Conservation (phyloP, 2,329 filamentous ascomycete species). For the Apiospora sp. region DNA sequence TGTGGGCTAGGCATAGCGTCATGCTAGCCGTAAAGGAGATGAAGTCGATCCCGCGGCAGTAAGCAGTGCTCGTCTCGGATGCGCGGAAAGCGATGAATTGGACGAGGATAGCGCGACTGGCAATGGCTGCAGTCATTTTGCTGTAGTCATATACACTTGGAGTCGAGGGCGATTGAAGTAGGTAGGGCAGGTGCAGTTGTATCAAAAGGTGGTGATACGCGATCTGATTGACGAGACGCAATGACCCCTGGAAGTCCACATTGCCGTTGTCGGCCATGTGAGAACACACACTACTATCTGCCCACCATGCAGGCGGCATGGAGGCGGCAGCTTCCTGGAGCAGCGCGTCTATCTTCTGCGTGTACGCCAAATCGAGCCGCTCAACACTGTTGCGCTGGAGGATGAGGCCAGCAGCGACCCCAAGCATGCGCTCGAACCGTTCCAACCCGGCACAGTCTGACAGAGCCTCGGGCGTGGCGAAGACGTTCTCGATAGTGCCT, state of each 20-base stretch:
- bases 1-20: slow-evolving; percentile 51
- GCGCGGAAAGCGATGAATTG: slow-evolving; percentile 49
- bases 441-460: slow-evolving; percentile 34
- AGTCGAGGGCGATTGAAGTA: slow-evolving; percentile 41
- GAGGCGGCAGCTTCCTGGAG: slow-evolving; percentile 46
- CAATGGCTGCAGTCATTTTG: slow-evolving; percentile 49
- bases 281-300: slow-evolving; percentile 35
- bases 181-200: slow-evolving; percentile 55
- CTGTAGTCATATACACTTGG: slow-evolving; percentile 46
- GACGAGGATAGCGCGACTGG: slow-evolving; percentile 51
- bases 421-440: neutral
- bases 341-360: slow-evolving; percentile 46
- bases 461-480: slow-evolving; percentile 35
- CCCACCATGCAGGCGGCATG: slow-evolving; percentile 55
- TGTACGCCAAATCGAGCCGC: slow-evolving; percentile 38
- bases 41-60: slow-evolving; percentile 53
- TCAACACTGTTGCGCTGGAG: slow-evolving; percentile 37
- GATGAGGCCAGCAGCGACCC: neutral
- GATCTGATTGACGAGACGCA: slow-evolving; percentile 52
- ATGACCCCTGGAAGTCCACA: slow-evolving; percentile 39
- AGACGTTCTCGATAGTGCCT: slow-evolving; percentile 42
- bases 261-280: slow-evolving; percentile 30
- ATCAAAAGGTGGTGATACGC: slow-evolving; percentile 51
- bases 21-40: slow-evolving; percentile 49
- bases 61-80: slow-evolving; percentile 40